phyloP scores from a whole-genome alignment of 2,329 filamentous ascomycete genomes.

The Curvularia hawaiiensis region DNA sequence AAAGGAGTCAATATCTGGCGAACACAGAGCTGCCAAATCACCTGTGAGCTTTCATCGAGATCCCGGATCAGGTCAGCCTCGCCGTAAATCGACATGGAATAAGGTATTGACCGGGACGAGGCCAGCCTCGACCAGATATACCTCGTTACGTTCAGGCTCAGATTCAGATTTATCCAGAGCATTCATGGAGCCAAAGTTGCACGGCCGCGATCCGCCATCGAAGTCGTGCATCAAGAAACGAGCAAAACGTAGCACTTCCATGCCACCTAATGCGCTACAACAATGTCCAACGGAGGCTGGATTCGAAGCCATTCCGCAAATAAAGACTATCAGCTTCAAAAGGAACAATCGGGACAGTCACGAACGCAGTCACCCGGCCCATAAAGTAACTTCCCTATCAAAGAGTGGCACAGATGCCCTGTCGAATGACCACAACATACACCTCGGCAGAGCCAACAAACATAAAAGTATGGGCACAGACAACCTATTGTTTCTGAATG shows the following conservation, averaged over 20 bases:
- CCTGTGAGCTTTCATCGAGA: constrained; percentile 7
- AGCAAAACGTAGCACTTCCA: constrained; percentile 29
- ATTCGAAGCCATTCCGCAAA: constrained; percentile 24
- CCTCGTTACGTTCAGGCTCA: constrained; percentile 5
- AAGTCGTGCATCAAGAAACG: constrained; percentile 38
- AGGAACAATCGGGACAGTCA: constrained; percentile 8
- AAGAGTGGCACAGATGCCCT: not conserved
- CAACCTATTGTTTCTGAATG: constrained; percentile 15
- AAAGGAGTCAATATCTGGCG: constrained; percentile 11
- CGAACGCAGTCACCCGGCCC: constrained; percentile 8
- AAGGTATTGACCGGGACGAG: constrained; percentile 9
- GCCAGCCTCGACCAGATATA: constrained; percentile 1
- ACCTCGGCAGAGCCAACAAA: not conserved
- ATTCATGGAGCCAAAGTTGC: constrained; percentile 3
- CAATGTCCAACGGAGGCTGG: not conserved
- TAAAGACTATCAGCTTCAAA: constrained; percentile 43
- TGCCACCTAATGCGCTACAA: constrained; percentile 17
- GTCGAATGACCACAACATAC: not conserved
- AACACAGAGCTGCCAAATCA: constrained; percentile 14
- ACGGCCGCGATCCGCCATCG: constrained; percentile 15
- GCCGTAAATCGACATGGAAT: constrained; percentile 8
- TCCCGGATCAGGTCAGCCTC: not conserved
- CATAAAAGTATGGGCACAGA: not conserved
- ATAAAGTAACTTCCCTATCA: constrained; percentile 7
- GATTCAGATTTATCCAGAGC: constrained; percentile 9